A percentile compares a stretch with the other conserved stretches of the same genome.
Conservation (phyloP, 129 eudicot genomes). For the Tagetes erecta region DNA sequence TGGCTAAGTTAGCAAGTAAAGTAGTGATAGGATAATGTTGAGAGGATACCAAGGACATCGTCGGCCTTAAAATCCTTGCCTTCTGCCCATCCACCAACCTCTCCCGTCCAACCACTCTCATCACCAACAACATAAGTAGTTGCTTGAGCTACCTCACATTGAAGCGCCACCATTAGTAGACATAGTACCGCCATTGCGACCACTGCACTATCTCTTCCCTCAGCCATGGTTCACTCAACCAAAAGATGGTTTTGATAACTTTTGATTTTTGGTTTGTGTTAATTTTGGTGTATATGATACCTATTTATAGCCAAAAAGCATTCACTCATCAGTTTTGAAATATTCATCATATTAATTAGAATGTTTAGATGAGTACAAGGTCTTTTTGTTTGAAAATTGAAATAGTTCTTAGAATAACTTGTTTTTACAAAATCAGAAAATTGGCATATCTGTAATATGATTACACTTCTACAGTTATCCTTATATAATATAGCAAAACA, state of each 20-base stretch:
- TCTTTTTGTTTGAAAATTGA: no score
- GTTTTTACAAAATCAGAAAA: no score
- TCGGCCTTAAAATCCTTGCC: constrained; percentile 65
- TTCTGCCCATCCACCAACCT: constrained; percentile 42
- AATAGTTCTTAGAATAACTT: no score
- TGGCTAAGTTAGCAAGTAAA: no score
- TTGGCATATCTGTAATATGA: no score
- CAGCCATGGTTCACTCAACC: constrained; percentile 29
- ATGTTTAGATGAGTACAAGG: no score
- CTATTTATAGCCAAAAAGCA: constrained; percentile 27
- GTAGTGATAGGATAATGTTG: not conserved
- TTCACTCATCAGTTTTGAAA: no score
- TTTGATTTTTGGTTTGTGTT: constrained; percentile 13
- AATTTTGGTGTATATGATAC: constrained; percentile 5
- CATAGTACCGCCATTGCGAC: constrained; percentile 18
- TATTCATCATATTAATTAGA: no score
- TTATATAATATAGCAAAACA: no score
- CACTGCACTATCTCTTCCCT: constrained; percentile 82
- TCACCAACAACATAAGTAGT: constrained; percentile 14
- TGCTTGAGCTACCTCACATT: constrained; percentile 45
- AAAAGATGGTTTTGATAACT: constrained; percentile 10
- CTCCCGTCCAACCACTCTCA: constrained; percentile 58
- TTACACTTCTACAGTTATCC: no score
- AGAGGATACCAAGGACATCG: constrained; percentile 53
- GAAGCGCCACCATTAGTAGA: constrained; percentile 20